phyloP scores from a whole-genome alignment of 345 rosid species.

The Theobroma cacao region DNA sequence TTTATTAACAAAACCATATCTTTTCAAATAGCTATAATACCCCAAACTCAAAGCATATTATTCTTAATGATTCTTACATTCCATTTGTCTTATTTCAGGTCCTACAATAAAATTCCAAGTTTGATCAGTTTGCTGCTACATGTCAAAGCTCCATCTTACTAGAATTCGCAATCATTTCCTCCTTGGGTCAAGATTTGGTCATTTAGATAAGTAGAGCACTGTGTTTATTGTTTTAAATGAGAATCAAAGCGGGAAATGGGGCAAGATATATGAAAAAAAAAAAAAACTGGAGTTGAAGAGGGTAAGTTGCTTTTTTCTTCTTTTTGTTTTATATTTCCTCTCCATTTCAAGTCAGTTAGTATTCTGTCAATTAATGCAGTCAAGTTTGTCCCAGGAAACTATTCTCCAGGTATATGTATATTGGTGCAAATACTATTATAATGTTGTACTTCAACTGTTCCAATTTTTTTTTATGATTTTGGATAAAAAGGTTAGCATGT shows the following conservation, averaged over 20 bases:
- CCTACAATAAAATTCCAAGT: slow-evolving; percentile 18
- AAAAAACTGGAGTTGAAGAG: slow-evolving; percentile 18
- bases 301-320: slow-evolving; percentile 30
- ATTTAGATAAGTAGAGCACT: slow-evolving; percentile 17
- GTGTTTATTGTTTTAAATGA: slow-evolving; percentile 18
- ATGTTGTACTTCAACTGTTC: not conserved
- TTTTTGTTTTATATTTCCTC: not conserved
- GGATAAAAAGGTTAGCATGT: not conserved
- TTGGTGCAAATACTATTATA: slow-evolving; percentile 6
- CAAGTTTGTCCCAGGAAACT: slow-evolving; percentile 22
- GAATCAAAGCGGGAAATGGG: slow-evolving; percentile 23
- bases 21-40: not conserved
- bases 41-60: not conserved
- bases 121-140: not conserved
- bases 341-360: not conserved
- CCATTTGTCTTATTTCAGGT: slow-evolving; percentile 24
- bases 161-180: slow-evolving; percentile 4
- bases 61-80: not conserved
- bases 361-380: slow-evolving; percentile 3
- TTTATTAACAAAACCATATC: not conserved
- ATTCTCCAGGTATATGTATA: slow-evolving; percentile 17
- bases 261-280: slow-evolving; percentile 11
- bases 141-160: slow-evolving; percentile 11
- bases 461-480: not conserved
- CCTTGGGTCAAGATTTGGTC: slow-evolving; percentile 15